A percentile compares a stretch with the other conserved stretches of the same genome.
These are phyloP conservation scores for Chaetomium strumarium DNA, from an alignment of 2,329 filamentous ascomycete genomes.

Conservation along the genomic window DNA sequence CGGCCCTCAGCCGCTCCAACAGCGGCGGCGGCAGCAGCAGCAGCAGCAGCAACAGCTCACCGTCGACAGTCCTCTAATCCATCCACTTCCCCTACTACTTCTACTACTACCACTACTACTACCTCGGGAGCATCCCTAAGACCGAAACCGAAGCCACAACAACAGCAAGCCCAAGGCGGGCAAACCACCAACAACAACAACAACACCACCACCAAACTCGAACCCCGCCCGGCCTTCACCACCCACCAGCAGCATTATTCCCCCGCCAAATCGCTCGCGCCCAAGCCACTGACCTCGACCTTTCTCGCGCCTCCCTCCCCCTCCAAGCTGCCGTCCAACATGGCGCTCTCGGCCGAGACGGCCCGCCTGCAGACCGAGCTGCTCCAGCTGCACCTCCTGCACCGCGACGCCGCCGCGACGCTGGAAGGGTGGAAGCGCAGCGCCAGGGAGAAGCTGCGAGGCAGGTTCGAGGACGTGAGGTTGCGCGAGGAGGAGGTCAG, in stretches of 20 bases:
- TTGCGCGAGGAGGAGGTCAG: conserved; percentile 32
- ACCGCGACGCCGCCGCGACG: conserved; percentile 45
- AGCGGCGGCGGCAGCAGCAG: neutral
- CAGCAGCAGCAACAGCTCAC: conserved; percentile 1
- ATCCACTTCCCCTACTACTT: neutral
- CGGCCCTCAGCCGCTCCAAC: neutral
- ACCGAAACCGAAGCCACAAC: neutral
- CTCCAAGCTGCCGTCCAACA: conserved; percentile 54
- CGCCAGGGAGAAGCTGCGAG: conserved; percentile 44
- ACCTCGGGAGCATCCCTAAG: neutral
- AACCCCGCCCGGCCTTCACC: conserved; percentile 48
- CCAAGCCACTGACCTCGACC: conserved; percentile 55
- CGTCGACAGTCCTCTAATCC: conserved; percentile 11
- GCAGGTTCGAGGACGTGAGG: conserved; percentile 39
- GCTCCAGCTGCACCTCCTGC: conserved; percentile 59
- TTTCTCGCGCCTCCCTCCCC: conserved; percentile 56
- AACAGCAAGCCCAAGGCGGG: neutral
- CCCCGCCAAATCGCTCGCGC: conserved; percentile 53
- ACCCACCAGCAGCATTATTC: conserved; percentile 63
- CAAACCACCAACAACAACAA: neutral
- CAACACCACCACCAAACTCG: neutral
- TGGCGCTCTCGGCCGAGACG: conserved; percentile 53
- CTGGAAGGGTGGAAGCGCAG: conserved; percentile 49
- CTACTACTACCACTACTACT: neutral
- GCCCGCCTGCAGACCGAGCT: conserved; percentile 57